Base-by-base conservation (phyloP, 805 yeast genomes). In the Torulaspora gathmanii region DNA sequence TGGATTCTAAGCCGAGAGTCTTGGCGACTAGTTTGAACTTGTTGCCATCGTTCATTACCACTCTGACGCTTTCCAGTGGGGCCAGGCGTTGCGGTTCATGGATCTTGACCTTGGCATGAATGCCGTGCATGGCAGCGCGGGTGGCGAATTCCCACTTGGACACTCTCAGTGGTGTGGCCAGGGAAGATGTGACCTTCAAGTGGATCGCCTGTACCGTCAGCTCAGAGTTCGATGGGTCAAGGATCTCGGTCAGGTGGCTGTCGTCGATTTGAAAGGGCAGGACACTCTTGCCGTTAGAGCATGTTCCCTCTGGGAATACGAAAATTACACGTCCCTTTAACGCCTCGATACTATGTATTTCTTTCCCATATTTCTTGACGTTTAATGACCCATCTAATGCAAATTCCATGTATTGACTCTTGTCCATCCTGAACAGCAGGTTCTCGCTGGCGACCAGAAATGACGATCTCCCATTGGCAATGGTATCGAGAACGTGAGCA, bases 211-310 rank as follows among this genome's bases (percentile, higher is more conserved):
- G 64, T 16, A 45, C 37, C 6, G 35, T 27, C n/a, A 39, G 40
- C 49, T 44, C 46, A 50, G 38, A 15, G 20, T 37, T 19, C 13
- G 42, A 16, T 19, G 45, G 42, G 13, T 44, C 52, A 4, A 57
- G 19, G 27, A 66, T 53, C 2, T 42, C 40, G 11, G 51, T 45
- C 42, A 68, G 53, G 5, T 48, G 26, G 0, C 17, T 11, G n/a
- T 58, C 61, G 5, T 49, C 50, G 10, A 67, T 34, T 4, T 69
- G 67, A 44, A 85, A 75, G 3, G 87, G 79, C 49, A 90, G 70
- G 1, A 90, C 59, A 0, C 89, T 80, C 50, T 81, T 80, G 40
- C 95, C 93, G 60, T 90, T 91, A 0, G 95, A 79, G 0, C 95
- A 74, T 0, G 95, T 86, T 0, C 95, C 95, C 58, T 89, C 97